A percentile compares a stretch with the other conserved stretches of the same genome.
phyloP scores from a whole-genome alignment of 1,139 yeast species.

The Magnusiomyces suaveolens region DNA sequence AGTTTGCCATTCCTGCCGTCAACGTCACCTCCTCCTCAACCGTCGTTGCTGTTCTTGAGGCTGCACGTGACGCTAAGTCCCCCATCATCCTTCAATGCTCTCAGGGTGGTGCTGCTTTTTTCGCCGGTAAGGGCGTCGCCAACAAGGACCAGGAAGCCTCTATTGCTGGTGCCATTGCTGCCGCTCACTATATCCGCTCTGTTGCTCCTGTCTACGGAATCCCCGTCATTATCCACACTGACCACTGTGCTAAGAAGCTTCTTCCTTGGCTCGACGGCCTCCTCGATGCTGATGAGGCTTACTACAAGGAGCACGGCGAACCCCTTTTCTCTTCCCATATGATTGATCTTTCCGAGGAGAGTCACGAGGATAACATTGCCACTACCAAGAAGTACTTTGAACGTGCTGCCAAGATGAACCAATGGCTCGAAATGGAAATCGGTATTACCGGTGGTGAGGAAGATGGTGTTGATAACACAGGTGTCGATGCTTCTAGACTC shows the following conservation, averaged over 20 bases:
- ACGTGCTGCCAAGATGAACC: constrained; percentile 89
- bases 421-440: constrained; percentile 99
- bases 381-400: constrained; percentile 91
- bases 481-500: constrained; percentile 74
- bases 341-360: constrained; percentile 96
- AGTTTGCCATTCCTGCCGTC: constrained; percentile 97
- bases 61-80: constrained; percentile 91
- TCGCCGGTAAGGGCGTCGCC: constrained; percentile 97
- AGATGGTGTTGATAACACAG: constrained; percentile 99
- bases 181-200: constrained; percentile 94
- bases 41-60: constrained; percentile 93
- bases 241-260: constrained; percentile 97
- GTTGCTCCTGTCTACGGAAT: constrained; percentile 94
- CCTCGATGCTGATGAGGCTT: constrained; percentile 92
- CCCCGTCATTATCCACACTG: constrained; percentile 96
- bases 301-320: constrained; percentile 75
- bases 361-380: constrained; percentile 90
- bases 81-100: constrained; percentile 97
- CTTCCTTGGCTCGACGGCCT: constrained; percentile 98
- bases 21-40: constrained; percentile 97
- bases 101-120: constrained; percentile 99
- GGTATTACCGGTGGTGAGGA: constrained; percentile 99
- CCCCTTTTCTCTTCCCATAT: constrained; percentile 98
- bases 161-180: constrained; percentile 91
- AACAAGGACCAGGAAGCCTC: constrained; percentile 92